Evolutionary conservation across 1,139 yeast genomes (phyloP).

Genomic region (Lodderomyces oxycetoniae): DNA sequence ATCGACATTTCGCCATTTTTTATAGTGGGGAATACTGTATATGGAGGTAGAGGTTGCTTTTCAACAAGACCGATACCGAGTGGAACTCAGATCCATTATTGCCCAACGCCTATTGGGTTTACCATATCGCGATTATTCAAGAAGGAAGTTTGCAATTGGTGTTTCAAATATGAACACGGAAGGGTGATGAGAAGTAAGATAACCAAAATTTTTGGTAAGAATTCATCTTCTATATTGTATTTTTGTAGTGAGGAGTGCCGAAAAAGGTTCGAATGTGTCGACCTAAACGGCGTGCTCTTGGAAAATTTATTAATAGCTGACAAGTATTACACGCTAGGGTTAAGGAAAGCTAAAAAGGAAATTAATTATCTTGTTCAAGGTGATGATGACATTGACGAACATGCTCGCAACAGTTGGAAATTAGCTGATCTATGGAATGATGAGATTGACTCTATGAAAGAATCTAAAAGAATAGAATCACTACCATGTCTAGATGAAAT

Average conservation of each 20-base stretch:
- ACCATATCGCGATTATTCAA: slow-evolving; percentile 51
- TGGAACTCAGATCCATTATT: slow-evolving; percentile 38
- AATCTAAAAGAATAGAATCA: slow-evolving; percentile 23
- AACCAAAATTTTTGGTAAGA: slow-evolving; percentile 44
- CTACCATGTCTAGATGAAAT: slow-evolving; percentile 32
- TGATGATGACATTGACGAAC: slow-evolving; percentile 16
- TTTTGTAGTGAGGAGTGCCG: slow-evolving; percentile 53
- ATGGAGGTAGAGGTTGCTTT: slow-evolving; percentile 68
- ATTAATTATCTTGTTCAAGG: no score
- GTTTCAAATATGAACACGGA: slow-evolving; percentile 52
- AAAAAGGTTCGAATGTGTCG: slow-evolving; percentile 26
- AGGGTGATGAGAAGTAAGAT: slow-evolving; percentile 39
- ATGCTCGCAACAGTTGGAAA: slow-evolving; percentile 17
- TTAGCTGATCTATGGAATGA: slow-evolving; percentile 36
- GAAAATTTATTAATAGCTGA: slow-evolving; percentile 25
- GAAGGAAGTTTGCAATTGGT: slow-evolving; percentile 60
- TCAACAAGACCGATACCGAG: slow-evolving; percentile 36
- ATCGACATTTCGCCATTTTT: slow-evolving; percentile 25
- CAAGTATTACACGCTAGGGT: slow-evolving; percentile 21
- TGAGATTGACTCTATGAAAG: slow-evolving; percentile 22
- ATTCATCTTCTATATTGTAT: slow-evolving; percentile 40
- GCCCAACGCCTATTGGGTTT: slow-evolving; percentile 42
- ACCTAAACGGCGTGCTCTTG: slow-evolving; percentile 21
- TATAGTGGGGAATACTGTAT: slow-evolving; percentile 37
- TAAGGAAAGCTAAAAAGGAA: slow-evolving; percentile 21